Percentiles rank a stretch among this genome's conserved stretches.
These are phyloP conservation scores for Trifolium fragiferum DNA, from an alignment of 306 rosid genomes.

Conservation along the genomic window DNA sequence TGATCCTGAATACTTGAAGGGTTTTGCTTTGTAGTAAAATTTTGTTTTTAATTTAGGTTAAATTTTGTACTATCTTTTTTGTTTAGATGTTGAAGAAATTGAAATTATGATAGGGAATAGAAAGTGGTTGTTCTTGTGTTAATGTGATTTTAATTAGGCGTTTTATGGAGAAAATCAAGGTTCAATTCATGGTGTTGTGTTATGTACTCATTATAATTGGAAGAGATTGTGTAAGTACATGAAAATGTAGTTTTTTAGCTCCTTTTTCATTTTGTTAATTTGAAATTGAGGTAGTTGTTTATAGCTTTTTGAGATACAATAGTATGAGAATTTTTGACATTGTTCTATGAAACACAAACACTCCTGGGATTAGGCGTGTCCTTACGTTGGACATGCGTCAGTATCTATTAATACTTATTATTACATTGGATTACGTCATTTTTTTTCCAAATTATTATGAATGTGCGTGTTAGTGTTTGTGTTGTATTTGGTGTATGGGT, in stretches of 20 bases:
- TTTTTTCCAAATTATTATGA: no score
- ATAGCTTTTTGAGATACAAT: no score
- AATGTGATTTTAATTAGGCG: conserved; percentile 27
- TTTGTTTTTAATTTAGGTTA: background rate
- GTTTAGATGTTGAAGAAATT: background rate
- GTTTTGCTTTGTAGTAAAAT: conserved; percentile 55
- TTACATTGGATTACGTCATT: no score
- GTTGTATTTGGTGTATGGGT: no score
- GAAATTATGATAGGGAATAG: conserved; percentile 17
- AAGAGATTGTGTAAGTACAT: background rate
- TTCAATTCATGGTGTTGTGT: conserved; percentile 5
- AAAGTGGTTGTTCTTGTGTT: background rate
- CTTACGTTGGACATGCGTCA: no score
- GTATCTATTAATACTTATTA: no score
- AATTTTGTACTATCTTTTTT: background rate
- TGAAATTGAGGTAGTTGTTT: no score
- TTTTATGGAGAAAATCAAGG: background rate
- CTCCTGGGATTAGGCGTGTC: no score
- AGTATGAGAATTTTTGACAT: no score
- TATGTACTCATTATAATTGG: background rate
- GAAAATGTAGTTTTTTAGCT: background rate
- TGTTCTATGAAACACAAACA: no score
- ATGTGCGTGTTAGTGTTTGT: no score
- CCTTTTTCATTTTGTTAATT: background rate
- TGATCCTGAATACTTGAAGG: conserved; percentile 83